Percentiles rank a stretch among this genome's conserved stretches.
Evolutionary conservation across 306 rosid species (phyloP).

Genomic region (Ochetophila trinervis): DNA sequence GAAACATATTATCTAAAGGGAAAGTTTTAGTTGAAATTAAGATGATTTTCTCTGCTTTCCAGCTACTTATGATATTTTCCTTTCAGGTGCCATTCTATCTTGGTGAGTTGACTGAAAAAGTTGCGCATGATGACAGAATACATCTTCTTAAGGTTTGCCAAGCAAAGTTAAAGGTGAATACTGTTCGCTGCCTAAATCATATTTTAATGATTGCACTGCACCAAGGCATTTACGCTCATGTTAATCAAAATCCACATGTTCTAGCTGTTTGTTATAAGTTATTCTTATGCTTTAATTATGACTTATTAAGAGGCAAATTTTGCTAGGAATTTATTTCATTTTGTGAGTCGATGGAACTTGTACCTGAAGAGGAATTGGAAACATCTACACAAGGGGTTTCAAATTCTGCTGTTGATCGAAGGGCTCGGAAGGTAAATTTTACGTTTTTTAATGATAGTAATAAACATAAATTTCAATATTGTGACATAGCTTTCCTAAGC

Average conservation of each 20-base stretch:
- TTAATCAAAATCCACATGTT: background rate
- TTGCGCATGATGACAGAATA: constrained; percentile 72
- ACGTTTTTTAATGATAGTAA: background rate
- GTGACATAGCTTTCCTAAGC: background rate
- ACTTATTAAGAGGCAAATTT: background rate
- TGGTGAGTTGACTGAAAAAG: constrained; percentile 80
- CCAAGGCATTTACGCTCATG: background rate
- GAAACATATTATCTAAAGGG: too few relatives aligned
- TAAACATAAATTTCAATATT: background rate
- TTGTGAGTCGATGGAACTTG: constrained; percentile 88
- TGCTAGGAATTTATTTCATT: constrained; percentile 77
- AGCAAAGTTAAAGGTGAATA: constrained; percentile 71
- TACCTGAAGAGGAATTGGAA: constrained; percentile 80
- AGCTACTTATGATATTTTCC: constrained; percentile 9
- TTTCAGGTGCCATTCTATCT: constrained; percentile 85
- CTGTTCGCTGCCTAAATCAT: background rate
- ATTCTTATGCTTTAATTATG: constrained; percentile 8
- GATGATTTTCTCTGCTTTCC: background rate
- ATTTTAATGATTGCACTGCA: constrained; percentile 2
- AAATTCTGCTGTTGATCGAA: constrained; percentile 60
- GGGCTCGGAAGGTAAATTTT: constrained; percentile 75
- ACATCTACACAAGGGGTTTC: constrained; percentile 43
- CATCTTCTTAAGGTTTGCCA: constrained; percentile 68
- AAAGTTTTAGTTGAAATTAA: too few relatives aligned
- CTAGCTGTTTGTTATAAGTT: constrained; percentile 1